Conservation (phyloP, 108 stramenopile species). For the Skeletonema potamos region DNA sequence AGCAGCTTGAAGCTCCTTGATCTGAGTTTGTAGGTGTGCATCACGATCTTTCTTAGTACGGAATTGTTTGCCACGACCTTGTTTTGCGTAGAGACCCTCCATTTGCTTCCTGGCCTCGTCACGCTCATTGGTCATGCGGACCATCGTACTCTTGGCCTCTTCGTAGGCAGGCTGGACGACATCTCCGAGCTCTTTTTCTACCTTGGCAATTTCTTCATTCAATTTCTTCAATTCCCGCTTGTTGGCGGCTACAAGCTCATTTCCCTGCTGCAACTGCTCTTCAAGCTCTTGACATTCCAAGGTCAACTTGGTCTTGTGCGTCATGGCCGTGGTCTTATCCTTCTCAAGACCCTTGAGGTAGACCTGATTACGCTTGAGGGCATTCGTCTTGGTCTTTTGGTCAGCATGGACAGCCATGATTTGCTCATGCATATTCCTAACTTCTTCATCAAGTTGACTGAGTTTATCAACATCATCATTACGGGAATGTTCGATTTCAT, state of each 20-base stretch:
- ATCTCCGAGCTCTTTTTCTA: slow-evolving; percentile 50
- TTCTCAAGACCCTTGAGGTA: slow-evolving; percentile 59
- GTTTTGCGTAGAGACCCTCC: slow-evolving; percentile 90
- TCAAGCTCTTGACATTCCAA: slow-evolving; percentile 72
- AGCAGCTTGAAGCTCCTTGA: slow-evolving; percentile 60
- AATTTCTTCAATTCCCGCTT: slow-evolving; percentile 60
- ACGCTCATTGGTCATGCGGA: slow-evolving; percentile 57
- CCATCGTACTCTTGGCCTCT: slow-evolving; percentile 47
- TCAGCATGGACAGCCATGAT: slow-evolving; percentile 64
- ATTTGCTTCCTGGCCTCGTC: slow-evolving; percentile 60
- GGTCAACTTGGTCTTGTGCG: slow-evolving; percentile 61
- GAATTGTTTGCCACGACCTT: slow-evolving; percentile 91
- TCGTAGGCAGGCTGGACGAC: slow-evolving; percentile 69
- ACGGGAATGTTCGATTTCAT: slow-evolving; percentile 81
- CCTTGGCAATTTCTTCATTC: slow-evolving; percentile 53
- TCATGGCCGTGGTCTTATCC: slow-evolving; percentile 61
- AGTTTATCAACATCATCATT: slow-evolving; percentile 57
- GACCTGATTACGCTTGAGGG: slow-evolving; percentile 56
- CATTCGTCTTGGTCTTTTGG: slow-evolving; percentile 54
- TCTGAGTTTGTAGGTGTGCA: slow-evolving; percentile 60
- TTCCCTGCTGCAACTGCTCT: slow-evolving; percentile 52
- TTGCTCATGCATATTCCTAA: slow-evolving; percentile 60
- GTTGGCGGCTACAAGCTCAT: slow-evolving; percentile 55
- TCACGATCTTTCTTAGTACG: slow-evolving; percentile 84
- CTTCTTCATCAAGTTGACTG: slow-evolving; percentile 60